A percentile compares a stretch with the other conserved stretches of the same genome.
Evolutionary conservation across 2,329 filamentous ascomycete species (phyloP).

Genomic region (Penicillium sp.): DNA sequence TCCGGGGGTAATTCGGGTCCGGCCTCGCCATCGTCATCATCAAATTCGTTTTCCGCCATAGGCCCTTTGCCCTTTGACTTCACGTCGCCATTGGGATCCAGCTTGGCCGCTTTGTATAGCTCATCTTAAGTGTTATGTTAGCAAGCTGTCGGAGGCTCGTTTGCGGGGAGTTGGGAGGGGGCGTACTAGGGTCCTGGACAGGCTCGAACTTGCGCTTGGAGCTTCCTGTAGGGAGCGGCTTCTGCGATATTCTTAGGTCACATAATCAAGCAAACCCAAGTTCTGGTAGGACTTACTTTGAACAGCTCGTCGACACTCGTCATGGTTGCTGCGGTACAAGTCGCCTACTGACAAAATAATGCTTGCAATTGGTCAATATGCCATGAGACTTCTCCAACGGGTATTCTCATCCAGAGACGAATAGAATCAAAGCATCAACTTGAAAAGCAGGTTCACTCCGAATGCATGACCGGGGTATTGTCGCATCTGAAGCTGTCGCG

Average conservation of each 20-base stretch:
- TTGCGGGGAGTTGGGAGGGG: constrained; percentile 25
- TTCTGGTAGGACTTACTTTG: constrained; percentile 44
- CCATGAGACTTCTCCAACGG: not conserved
- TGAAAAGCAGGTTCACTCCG: not conserved
- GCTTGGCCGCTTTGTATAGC: constrained; percentile 64
- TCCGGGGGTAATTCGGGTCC: constrained; percentile 62
- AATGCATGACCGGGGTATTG: constrained; percentile 3
- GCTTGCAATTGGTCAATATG: not conserved
- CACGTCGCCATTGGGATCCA: constrained; percentile 54
- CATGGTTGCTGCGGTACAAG: constrained; percentile 47
- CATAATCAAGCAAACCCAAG: not conserved
- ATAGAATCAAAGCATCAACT: not conserved
- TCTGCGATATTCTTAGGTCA: constrained; percentile 41
- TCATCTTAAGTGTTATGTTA: constrained; percentile 56
- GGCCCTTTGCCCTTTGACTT: constrained; percentile 52
- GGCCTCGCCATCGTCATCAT: constrained; percentile 55
- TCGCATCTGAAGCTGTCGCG: constrained; percentile 19
- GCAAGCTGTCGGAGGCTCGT: constrained; percentile 59
- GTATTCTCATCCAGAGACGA: not conserved
- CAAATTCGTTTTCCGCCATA: constrained; percentile 53
- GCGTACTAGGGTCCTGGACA: constrained; percentile 55
- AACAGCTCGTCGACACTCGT: constrained; percentile 66
- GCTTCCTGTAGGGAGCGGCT: constrained; percentile 51
- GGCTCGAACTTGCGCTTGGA: constrained; percentile 64
- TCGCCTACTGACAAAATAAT: too few relatives aligned